Base-by-base conservation (phyloP, 306 rosid genomes). In the Prunus kanzakura region DNA sequence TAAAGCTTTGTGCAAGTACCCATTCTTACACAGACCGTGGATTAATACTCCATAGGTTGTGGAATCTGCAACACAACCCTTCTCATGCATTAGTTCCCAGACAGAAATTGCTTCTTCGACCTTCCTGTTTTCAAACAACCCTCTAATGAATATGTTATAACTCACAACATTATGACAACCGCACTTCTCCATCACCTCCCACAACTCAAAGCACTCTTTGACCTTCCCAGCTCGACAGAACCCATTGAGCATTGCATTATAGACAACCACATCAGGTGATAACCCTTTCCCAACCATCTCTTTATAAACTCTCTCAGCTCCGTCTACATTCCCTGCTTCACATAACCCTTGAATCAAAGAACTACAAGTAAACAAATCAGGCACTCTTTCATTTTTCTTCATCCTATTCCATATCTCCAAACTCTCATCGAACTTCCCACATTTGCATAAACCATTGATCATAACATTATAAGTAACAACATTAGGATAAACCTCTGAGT, bases 21-120 rank as follows among this genome's bases (percentile, higher is more conserved):
- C 93, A 83, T 88, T 96, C 75, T 76, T 89, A 79, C 99, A 92
- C 67, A 92, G 81, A 54, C 99, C 99, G 76, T 92, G 84, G 80
- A 91, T 73, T 68, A 92, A 72, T 60, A 89, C 76, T 64, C 98
- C 96, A 51, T 85, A 91, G 14, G 91, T 91, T 27, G 82, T 67
- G 57, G 93, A 82, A 78, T 96, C 91, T 0, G 82, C 87, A 58
- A 41, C 43, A 64, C 45, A 75, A 71, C 81, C 84, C 64, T 74
- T 82, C 80, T 82, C 86, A 67, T 6, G 41, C 84, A 91, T 77
- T 75, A 79, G 71, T 77, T 84, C 81, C 96, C 97, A 96, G 3
- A 84, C 15, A 15, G 63, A 79, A 65, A 88, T 23, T 2, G 96
- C 96, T 80, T 80, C 88, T 49, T 80, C 84, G 54, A 80, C 82